These are phyloP conservation scores for Aspergillus aculeatus DNA, from an alignment of 2,329 filamentous ascomycete genomes.

Conservation along the genomic window DNA sequence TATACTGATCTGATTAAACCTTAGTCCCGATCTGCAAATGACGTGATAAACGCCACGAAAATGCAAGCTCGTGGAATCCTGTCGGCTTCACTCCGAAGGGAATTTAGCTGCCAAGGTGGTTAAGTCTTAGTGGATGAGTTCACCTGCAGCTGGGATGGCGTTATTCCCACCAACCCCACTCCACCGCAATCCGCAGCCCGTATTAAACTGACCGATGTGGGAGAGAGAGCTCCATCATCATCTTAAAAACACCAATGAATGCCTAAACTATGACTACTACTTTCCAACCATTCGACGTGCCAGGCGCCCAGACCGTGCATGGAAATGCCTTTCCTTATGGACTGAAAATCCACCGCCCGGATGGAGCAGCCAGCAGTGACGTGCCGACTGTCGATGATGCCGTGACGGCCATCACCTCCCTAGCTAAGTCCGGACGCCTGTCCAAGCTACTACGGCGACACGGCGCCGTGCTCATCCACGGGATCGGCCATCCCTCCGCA, in stretches of 20 bases:
- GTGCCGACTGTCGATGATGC: not conserved
- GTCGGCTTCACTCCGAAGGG: not conserved
- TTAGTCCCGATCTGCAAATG: too few relatives aligned
- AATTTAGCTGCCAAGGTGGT: not conserved
- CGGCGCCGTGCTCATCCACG: not conserved
- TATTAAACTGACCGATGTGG: too few relatives aligned
- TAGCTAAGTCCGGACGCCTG: not conserved
- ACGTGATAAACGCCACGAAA: too few relatives aligned
- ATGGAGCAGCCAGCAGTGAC: not conserved
- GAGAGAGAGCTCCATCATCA: too few relatives aligned
- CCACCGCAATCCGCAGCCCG: too few relatives aligned
- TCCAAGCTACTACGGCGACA: not conserved
- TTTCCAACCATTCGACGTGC: not conserved
- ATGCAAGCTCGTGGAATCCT: not conserved
- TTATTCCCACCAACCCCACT: not conserved
- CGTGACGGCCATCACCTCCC: not conserved
- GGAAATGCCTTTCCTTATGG: not conserved
- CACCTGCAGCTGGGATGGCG: conserved; percentile 1
- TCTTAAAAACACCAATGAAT: too few relatives aligned
- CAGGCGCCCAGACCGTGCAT: not conserved
- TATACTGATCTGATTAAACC: too few relatives aligned
- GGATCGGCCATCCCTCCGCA: not conserved
- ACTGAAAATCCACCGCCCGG: not conserved
- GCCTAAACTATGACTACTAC: not conserved
- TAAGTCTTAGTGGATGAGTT: not conserved